A percentile compares a stretch with the other conserved stretches of the same genome.
Conservation (phyloP, 371 early-diverging fungal species). For the Fennellomyces sp. region DNA sequence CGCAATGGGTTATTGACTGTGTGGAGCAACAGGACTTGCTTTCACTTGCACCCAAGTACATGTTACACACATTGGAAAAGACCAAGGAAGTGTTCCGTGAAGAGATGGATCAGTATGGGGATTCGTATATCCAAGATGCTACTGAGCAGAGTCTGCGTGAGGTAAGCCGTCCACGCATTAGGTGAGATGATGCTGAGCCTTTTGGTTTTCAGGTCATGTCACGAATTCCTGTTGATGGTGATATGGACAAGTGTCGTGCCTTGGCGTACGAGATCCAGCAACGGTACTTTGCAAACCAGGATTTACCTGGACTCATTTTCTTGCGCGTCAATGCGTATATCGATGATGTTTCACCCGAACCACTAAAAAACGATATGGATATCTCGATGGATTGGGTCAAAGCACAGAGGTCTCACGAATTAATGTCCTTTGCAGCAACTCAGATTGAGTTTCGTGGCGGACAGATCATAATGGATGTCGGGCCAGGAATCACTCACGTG, state of each 20-base stretch:
- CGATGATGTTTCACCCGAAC: conserved; percentile 11
- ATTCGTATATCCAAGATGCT: conserved; percentile 63
- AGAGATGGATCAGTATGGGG: conserved; percentile 70
- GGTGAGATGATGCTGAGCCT: not conserved
- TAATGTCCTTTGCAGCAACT: conserved; percentile 12
- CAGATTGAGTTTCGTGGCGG: conserved; percentile 32
- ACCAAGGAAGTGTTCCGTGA: conserved; percentile 46
- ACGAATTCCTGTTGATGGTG: not conserved
- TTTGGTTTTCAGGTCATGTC: conserved; percentile 14
- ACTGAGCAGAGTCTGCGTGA: conserved; percentile 54
- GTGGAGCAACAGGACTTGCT: conserved; percentile 47
- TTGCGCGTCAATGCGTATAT: conserved; percentile 26
- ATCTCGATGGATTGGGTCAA: conserved; percentile 17
- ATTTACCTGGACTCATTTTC: conserved; percentile 34
- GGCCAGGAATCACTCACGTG: conserved; percentile 37
- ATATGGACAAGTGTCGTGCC: not conserved
- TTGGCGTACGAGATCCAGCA: conserved; percentile 23
- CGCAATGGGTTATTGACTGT: conserved; percentile 67
- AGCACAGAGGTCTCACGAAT: conserved; percentile 20
- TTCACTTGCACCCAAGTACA: conserved; percentile 67
- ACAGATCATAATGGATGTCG: not conserved
- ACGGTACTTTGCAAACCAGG: conserved; percentile 28
- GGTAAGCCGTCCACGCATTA: conserved; percentile 28
- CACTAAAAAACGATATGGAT: not conserved
- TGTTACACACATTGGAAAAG: conserved; percentile 54